A percentile compares a stretch with the other conserved stretches of the same genome.
Conservation (phyloP, 345 rosid species). For the Gossypium anomalum region DNA sequence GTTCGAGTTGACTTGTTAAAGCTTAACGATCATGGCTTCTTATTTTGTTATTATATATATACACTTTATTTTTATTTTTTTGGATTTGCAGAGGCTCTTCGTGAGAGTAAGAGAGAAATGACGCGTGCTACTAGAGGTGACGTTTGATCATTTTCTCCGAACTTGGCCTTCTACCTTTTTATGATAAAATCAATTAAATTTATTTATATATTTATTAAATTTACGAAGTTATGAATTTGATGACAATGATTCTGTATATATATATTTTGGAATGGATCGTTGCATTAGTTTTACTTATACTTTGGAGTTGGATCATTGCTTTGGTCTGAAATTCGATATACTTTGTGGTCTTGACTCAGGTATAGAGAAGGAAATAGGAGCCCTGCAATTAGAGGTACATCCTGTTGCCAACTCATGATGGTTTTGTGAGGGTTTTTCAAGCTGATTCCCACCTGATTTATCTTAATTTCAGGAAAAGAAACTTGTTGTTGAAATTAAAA, state of each 20-base stretch:
- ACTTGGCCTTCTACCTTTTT: neutral
- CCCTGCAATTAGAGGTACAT: constrained; percentile 77
- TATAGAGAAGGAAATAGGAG: constrained; percentile 81
- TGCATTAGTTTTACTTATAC: neutral
- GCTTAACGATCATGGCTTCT: neutral
- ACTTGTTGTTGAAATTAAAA: constrained; percentile 89
- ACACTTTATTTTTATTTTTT: neutral
- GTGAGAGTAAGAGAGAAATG: constrained; percentile 90
- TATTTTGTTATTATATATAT: neutral
- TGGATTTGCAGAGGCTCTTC: constrained; percentile 65
- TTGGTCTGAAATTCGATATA: constrained; percentile 1
- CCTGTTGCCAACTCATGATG: constrained; percentile 15
- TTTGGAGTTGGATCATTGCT: neutral
- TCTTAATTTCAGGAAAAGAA: constrained; percentile 69
- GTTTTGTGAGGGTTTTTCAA: neutral
- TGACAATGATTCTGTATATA: neutral
- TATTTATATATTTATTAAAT: neutral
- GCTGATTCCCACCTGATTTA: constrained; percentile 14
- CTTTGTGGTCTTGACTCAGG: constrained; percentile 37
- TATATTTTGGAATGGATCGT: neutral
- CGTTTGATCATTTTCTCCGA: neutral
- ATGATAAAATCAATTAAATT: neutral
- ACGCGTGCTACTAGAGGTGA: constrained; percentile 87
- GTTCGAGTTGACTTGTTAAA: neutral
- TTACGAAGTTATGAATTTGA: neutral